Evolutionary conservation across 1,284 basidiomycete species (phyloP).

Genomic region (Cystobasidium slooffiae): DNA sequence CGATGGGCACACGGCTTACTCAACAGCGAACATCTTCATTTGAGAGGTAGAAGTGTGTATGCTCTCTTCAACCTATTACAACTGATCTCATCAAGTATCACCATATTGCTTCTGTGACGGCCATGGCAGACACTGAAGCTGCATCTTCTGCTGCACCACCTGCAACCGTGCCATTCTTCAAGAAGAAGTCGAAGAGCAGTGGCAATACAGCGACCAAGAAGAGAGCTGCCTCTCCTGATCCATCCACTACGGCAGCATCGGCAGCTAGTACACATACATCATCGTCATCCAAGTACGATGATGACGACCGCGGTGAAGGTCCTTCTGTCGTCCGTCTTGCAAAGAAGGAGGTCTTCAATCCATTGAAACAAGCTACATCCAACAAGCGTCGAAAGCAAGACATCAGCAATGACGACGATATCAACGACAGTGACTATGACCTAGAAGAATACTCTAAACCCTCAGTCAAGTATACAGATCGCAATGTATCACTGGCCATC

Average conservation of each 20-base stretch:
- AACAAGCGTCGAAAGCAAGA: constrained; percentile 35
- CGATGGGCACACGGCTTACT: not conserved
- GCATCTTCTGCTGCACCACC: constrained; percentile 7
- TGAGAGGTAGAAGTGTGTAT: not conserved
- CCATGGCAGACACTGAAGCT: constrained; percentile 10
- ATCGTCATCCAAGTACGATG: not conserved
- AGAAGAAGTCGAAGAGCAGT: constrained; percentile 40
- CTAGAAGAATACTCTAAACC: constrained; percentile 18
- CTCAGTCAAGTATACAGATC: constrained; percentile 15
- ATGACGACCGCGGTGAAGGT: constrained; percentile 33
- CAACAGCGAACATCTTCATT: not conserved
- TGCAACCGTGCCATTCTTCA: constrained; percentile 43
- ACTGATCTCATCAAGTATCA: not conserved
- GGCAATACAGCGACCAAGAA: constrained; percentile 39
- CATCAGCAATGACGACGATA: constrained; percentile 10
- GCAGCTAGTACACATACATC: not conserved
- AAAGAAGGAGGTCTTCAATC: constrained; percentile 35
- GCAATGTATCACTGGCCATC: constrained; percentile 11
- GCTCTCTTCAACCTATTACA: not conserved
- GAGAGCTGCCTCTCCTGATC: constrained; percentile 26
- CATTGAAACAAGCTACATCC: constrained; percentile 35
- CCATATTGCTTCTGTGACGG: not conserved
- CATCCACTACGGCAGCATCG: not conserved
- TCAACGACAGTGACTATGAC: constrained; percentile 32
- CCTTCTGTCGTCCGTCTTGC: constrained; percentile 30